Base-by-base conservation (phyloP, 139 green algal species). In the Zygnema circumcarinatum region DNA sequence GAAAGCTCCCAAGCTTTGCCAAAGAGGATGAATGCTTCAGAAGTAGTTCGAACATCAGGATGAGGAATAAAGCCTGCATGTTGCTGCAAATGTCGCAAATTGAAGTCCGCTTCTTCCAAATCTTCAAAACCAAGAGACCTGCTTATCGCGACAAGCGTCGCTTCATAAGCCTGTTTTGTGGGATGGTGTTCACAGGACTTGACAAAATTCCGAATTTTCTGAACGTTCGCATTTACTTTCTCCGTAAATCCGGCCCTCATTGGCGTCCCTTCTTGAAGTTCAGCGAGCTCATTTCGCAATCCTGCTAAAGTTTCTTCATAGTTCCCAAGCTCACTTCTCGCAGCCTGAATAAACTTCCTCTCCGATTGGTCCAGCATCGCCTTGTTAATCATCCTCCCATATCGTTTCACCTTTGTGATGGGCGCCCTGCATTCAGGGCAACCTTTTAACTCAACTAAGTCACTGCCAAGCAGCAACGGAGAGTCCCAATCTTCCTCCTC, bases 321-420 rank as follows among this genome's bases (percentile, higher is more conserved):
- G 7, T 78, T 11, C 69, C 16, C 16, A 3, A 56, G 16, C 16
- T 47, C 35, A n/a, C n/a, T 62, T 41, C 2, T 29, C 20, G 39
- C 38, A 20, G 36, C 33, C 86, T 67, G n/a, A n/a, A 83, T 33
- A 22, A 83, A 88, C 54, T 92, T 92, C 42, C 21, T 16, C 72
- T 92, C 76, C 16, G 88, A 80, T 53, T 84, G 21, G 38, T 92
- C 88, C 7, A 92, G 29, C 0, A 73, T 36, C 1, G 47, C 88
- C 79, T 89, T 92, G 79, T 89, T 89, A 32, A 92, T 47, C 47
- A 89, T 74, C 21, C 89, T 56, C 2, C 89, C 87, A 38, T 92
- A 92, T 47, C 89, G 89, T 22, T 74, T 38, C 0, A 92, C 2
- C 11, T 41, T 3, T 21, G 33, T 56, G 35, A 92, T 53, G 25